Evolutionary conservation across 768 basidiomycete genomes (phyloP), one percentile per base, ranked within the genome.

Genomic region (Agaricus subrufescens): DNA sequence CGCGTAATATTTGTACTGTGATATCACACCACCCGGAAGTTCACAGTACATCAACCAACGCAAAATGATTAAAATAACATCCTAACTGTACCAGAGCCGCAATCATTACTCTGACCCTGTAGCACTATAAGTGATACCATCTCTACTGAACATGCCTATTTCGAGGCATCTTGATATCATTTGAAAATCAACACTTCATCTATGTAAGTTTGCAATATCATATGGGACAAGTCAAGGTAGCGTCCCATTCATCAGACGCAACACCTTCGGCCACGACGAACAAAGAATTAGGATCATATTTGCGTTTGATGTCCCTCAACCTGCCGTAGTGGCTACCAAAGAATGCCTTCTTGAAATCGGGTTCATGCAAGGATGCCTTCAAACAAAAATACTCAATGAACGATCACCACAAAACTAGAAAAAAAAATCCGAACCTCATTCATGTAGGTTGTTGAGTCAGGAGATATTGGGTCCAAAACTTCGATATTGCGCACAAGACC

Each of bases 171-270:
- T 19, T 19, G 19, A 19, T 19, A 19, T 19, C 19, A 19, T 19
- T 19, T 19, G 19, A 19, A 19, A 19, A 19, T 19, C 19, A 19
- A 19, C 19, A 19, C 19, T 19, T 19, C 19, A 19, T 19, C 19
- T 19, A 19, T 19, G 19, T 19, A 19, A 19, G 19, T 19, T 19
- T 19, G 19, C 19, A 19, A 19, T 19, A 34, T 34, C 11, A 34
- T 34, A 8, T 34, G 39, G 10, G 64, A 50, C 69, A 70, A 29
- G 61, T 62, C 38, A 70, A 58, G 11, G 44, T 55, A 40, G 46
- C 52, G 59, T 79, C 77, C 79, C 79, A 82, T 2, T 76, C 70
- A n/a, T 82, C 78, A 2, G 77, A 77, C 0, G 78, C 80, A 1
- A 83, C 78, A 1, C 80, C 81, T 23, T 69, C 64, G 0, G 63